Base-by-base conservation (phyloP, 2,329 filamentous ascomycete genomes). In the Tolypocladium paradoxum region DNA sequence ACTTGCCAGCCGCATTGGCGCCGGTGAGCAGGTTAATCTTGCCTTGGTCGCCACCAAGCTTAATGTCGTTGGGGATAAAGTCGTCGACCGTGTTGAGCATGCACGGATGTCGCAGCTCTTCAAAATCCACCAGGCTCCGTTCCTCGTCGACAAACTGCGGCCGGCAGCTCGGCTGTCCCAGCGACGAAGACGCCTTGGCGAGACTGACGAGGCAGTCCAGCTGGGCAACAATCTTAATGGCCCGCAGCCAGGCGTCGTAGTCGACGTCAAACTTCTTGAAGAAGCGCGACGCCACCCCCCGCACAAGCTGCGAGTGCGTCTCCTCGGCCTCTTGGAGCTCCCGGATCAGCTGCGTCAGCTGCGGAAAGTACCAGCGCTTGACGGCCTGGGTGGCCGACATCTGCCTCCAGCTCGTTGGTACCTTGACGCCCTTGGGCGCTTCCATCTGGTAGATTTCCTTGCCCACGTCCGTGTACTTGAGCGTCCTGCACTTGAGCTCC, bases 381-480 rank as follows among this genome's bases (percentile, higher is more conserved):
- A 95, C 88, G 53, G 85, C 83, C 57, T 87, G 82, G 0, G 93
- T 97, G 0, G 91, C 87, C 5, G 93, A 97, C 90, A 97, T 96
- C 65, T 97, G 92, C 57, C 90, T 85, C 91, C 93, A 99, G 61
- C 76, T 82, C 59, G 87, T 87, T 0, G 93, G 93, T 2, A 99
- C 83, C 68, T 95, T 96, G 64, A 88, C 75, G 1, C 74, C 73
- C 68, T 93, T 95, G 0, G 93, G 92, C 0, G 89, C 86, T 67
- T 99, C 93, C 12, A 99, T 77, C 70, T 99, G 92, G 70, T 95
- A 97, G 51, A 99, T 89, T 64, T 99, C 93, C 67, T 99, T 99
- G 56, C 93, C 93, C 8, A 95, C 87, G 64, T 97, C 89, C 31
- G 83, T 83, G 61, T 84, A 93, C 64, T 84, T 84, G 56, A 92